phyloP scores from a whole-genome alignment of 331 rosid genomes.

The Dryas integrifolia region DNA sequence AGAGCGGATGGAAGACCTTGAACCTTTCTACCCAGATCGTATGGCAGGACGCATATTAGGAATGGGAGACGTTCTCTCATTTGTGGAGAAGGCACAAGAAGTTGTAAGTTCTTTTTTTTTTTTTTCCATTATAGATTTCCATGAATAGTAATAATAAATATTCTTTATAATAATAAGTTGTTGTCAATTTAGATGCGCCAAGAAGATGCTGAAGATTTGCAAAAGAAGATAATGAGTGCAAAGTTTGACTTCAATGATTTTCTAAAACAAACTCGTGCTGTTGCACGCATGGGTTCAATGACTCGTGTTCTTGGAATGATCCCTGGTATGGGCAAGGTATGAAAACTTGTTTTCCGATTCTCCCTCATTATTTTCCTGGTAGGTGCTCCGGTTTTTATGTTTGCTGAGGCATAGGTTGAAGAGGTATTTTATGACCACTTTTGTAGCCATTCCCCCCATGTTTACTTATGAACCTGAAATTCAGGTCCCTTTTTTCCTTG shows the following conservation, averaged over 20 bases:
- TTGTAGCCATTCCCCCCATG: not conserved
- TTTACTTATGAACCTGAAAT: constrained; percentile 12
- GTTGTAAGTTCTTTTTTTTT: constrained; percentile 54
- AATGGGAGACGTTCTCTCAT: constrained; percentile 98
- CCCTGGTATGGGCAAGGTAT: constrained; percentile 99
- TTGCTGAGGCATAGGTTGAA: not conserved
- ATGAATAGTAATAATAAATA: not conserved
- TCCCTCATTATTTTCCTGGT: constrained; percentile 11
- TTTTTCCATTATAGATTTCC: constrained; percentile 12
- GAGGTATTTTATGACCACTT: not conserved
- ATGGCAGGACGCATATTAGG: constrained; percentile 99
- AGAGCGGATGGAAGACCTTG: constrained; percentile 98
- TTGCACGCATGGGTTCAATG: constrained; percentile 94
- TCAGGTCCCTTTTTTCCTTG: not conserved
- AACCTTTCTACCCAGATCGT: constrained; percentile 96
- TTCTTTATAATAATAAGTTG: constrained; percentile 19
- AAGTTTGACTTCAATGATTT: constrained; percentile 96
- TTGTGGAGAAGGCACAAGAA: constrained; percentile 98
- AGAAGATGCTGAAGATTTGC: constrained; percentile 97
- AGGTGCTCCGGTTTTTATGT: not conserved
- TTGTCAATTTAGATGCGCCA: constrained; percentile 61
- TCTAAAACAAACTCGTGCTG: constrained; percentile 91
- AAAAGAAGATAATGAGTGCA: constrained; percentile 97
- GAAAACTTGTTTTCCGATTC: constrained; percentile 21
- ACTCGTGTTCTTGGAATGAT: constrained; percentile 98